phyloP scores from a whole-genome alignment of 2,329 filamentous ascomycete genomes.

The Catunica adiposa region DNA sequence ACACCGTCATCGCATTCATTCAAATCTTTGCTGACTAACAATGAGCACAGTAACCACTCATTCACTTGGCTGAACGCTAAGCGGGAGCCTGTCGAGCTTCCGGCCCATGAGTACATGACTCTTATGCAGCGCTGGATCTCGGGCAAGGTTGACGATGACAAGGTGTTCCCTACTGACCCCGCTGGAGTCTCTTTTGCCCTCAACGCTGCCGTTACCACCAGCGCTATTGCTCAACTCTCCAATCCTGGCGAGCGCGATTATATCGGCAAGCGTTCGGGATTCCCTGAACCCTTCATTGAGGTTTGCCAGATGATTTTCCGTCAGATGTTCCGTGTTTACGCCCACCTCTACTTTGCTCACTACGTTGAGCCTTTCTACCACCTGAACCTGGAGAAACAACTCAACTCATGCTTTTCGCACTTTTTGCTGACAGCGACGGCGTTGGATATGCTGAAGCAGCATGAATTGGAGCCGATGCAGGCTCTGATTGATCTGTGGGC shows the following conservation, averaged over 20 bases:
- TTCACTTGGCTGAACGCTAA: slow-evolving; percentile 92
- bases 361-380: slow-evolving; percentile 74
- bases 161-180: slow-evolving; percentile 79
- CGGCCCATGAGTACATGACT: slow-evolving; percentile 84
- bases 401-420: slow-evolving; percentile 79
- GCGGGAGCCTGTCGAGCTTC: slow-evolving; percentile 76
- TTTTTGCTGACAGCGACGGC: slow-evolving; percentile 68
- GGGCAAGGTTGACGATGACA: slow-evolving; percentile 79
- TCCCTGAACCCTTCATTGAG: slow-evolving; percentile 74
- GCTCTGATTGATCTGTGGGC: slow-evolving; percentile 85
- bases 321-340: slow-evolving; percentile 97
- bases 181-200: slow-evolving; percentile 50
- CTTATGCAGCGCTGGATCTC: slow-evolving; percentile 96
- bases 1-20: background rate
- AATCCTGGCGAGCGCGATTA: slow-evolving; percentile 50
- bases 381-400: slow-evolving; percentile 61
- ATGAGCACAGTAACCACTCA: slow-evolving; percentile 52
- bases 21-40: background rate
- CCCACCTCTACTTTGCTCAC: slow-evolving; percentile 95
- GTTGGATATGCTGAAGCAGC: slow-evolving; percentile 68
- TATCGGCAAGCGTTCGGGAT: slow-evolving; percentile 84
- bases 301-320: slow-evolving; percentile 90
- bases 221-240: slow-evolving; percentile 45
- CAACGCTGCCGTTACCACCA: slow-evolving; percentile 41
- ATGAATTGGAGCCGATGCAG: slow-evolving; percentile 92